Conservation (phyloP, 192 early-diverging fungal genomes). For the Coemansia sp. region DNA sequence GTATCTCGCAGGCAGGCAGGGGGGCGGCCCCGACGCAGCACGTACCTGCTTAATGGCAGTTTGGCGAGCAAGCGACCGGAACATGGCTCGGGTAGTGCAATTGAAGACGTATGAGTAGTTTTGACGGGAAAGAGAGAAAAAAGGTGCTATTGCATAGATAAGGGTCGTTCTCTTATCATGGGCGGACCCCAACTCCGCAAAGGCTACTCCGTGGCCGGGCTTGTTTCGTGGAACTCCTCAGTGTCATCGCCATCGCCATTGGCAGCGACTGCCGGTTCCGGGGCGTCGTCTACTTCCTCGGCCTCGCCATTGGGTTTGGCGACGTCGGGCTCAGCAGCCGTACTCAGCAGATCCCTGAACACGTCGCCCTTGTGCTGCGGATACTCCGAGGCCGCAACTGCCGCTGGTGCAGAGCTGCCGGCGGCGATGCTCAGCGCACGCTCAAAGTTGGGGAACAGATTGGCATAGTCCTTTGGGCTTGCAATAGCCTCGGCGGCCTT, state of each 20-base stretch:
- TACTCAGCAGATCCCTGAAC: slow-evolving; percentile 14
- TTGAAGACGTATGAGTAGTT: background rate
- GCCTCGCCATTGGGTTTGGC: background rate
- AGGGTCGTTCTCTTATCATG: background rate
- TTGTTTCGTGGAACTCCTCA: slow-evolving; percentile 1
- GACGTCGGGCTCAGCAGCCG: slow-evolving; percentile 1
- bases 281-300: slow-evolving; percentile 1
- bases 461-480: slow-evolving; percentile 71
- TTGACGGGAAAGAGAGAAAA: background rate
- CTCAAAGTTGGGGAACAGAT: slow-evolving; percentile 80
- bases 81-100: slow-evolving; percentile 14
- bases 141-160: background rate
- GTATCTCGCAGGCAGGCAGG: too few relatives aligned
- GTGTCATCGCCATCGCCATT: background rate
- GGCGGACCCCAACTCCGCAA: too few relatives aligned
- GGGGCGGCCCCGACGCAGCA: background rate
- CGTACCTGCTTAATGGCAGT: slow-evolving; percentile 42
- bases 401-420: background rate
- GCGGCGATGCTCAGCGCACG: slow-evolving; percentile 12
- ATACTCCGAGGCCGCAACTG: slow-evolving; percentile 1
- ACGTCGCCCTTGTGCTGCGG: slow-evolving; percentile 16
- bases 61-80: slow-evolving; percentile 38
- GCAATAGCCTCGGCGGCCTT: slow-evolving; percentile 88
- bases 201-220: too few relatives aligned
- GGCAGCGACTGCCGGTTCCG: background rate